Evolutionary conservation across 2,329 filamentous ascomycete species (phyloP), one percentile per base, ranked within the genome.

Genomic region (Hypoxylon rubiginosum): DNA sequence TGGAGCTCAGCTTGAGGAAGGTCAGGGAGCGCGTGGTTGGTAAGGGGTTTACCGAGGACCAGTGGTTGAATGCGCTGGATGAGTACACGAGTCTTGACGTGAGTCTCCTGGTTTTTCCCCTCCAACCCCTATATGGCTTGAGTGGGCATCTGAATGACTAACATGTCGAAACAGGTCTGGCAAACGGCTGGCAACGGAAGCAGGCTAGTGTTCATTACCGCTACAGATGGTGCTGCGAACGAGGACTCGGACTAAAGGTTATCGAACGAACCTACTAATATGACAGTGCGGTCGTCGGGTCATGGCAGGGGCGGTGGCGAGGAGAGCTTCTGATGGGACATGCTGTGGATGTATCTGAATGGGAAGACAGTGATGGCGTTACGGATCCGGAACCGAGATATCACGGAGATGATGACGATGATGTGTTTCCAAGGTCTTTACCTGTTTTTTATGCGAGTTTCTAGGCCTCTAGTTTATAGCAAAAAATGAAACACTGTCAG

Each of bases 21-120:
- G 93, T 99, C 65, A 89, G 94, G 78, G 94, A 97, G 80, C 84
- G 96, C 71, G 94, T 99, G 30, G 86, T 98, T 74, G 96, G 94
- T 57, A 97, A 97, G 86, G 96, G 96, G 2, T 99, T 97, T 80
- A 99, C 95, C 0, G 91, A 94, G 70, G 93, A 98, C 79, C 94
- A 99, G 80, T 94, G 97, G 82, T 86, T 92, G 75, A 87, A 88
- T 72, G 91, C 94, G 19, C 85, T 99, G 77, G 91, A 97, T 68
- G 95, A 97, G 83, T 98, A 99, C 80, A 90, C 92, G 2, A 84
- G 88, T 71, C 82, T 97, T 66, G 92, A 97, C 83, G 96, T 98
- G 84, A 93, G 94, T 91, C 70, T 75, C 59, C 36, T 4, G 6
- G 7, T 48, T 46, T 24, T 50, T 8, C n/a, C n/a, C n/a, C n/a